Conservation (phyloP, 108 stramenopile species). For the Cyclotella atomus region DNA sequence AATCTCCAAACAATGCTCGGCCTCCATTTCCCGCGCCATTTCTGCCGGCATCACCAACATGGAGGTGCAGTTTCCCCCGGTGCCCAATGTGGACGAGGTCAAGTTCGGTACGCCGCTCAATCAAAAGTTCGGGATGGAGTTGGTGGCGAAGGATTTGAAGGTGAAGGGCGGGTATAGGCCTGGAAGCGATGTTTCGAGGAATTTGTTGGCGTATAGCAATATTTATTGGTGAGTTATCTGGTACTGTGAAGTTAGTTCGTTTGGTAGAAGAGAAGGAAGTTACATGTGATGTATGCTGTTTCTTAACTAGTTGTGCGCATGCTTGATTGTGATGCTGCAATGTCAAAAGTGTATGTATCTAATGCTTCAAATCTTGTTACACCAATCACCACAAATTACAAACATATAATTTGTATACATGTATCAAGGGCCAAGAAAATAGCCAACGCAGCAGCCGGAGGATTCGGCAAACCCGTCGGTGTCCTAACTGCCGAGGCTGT, state of each 20-base stretch:
- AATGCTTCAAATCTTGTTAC: no score
- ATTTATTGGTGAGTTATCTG: constrained; percentile 94
- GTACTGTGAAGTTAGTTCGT: no score
- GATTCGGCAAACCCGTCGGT: constrained; percentile 64
- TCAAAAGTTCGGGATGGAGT: constrained; percentile 73
- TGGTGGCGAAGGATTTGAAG: constrained; percentile 79
- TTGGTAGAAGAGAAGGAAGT: no score
- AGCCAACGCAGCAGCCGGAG: constrained; percentile 57
- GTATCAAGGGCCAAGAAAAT: no score
- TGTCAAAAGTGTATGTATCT: no score
- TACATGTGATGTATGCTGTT: no score
- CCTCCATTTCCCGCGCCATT: constrained; percentile 71
- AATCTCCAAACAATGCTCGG: constrained; percentile 68
- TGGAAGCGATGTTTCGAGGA: constrained; percentile 78
- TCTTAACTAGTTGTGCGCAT: no score
- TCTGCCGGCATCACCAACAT: constrained; percentile 73
- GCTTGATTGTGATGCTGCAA: no score
- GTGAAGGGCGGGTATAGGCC: constrained; percentile 86
- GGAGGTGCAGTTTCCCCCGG: constrained; percentile 82
- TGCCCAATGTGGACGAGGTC: constrained; percentile 86
- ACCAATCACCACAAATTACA: no score
- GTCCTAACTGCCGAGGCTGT: constrained; percentile 83
- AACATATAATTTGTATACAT: no score
- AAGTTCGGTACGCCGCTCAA: constrained; percentile 87
- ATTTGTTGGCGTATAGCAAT: constrained; percentile 86